Base-by-base conservation (phyloP, 139 green algal species). In the Chlamydomonas eustigma region DNA sequence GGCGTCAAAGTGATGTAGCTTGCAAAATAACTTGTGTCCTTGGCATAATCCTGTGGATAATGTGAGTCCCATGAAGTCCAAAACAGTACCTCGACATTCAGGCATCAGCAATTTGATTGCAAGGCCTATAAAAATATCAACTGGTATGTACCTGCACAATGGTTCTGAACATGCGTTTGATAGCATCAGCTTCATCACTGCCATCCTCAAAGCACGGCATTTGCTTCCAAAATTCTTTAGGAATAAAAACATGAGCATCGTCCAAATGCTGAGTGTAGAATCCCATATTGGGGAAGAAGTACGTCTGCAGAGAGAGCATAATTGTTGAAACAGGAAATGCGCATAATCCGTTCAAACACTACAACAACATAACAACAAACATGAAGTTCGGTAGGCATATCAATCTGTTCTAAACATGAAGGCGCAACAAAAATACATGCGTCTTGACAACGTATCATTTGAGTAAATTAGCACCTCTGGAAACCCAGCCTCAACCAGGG, bases 221-320 rank as follows among this genome's bases (percentile, higher is more conserved):
- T 39, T 81, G 71, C 24, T 1, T 4, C 78, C 78, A 80, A 50
- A 70, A 77, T 8, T 80, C 74, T 52, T 84, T 80, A 24, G 79
- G 79, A 8, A 84, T 70, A 39, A 78, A 84, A 28, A 84, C 79
- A 30, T 84, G 79, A 24, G 68, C 67, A 37, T 84, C 79, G 0
- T 72, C 65, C 65, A 37, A 34, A 66, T 87, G 81, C 38, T 87
- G 81, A 28, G 81, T 82, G 78, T 87, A 87, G 71, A 84, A 87
- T 71, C 78, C 78, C 75, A 84, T 82, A 71, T 82, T 81, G n/a
- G 81, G 81, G 75, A 87, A 87, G 77, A 87, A 87, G 65, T 72
- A 72, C 22, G 65, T 72, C 65, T 72, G 65, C 65, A 39, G 28
- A 58, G 44, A 58, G 18, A 58, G 12, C 44, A 58, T 28, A 18